Conservation (phyloP, 2,329 filamentous ascomycete genomes). For the Penicillium nordicum region DNA sequence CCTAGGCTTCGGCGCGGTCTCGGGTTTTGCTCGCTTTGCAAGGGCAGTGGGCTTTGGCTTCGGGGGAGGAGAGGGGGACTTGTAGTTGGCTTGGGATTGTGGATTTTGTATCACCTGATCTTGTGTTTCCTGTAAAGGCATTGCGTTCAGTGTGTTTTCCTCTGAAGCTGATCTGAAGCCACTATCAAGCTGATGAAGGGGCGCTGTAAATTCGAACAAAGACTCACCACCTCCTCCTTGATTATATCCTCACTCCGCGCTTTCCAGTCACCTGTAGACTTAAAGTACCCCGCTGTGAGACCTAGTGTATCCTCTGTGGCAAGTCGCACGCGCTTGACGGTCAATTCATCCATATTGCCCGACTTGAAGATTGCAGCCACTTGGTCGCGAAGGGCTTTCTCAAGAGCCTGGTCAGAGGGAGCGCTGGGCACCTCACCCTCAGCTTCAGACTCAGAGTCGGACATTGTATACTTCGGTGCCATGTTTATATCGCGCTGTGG, state of each 20-base stretch:
- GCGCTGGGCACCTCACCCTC: constrained; percentile 11
- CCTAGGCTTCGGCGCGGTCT: constrained; percentile 21
- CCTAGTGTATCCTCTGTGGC: constrained; percentile 52
- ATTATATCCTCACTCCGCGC: constrained; percentile 53
- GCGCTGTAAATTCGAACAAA: neutral
- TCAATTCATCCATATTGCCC: constrained; percentile 51
- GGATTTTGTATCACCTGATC: constrained; percentile 22
- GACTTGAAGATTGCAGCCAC: constrained; percentile 36
- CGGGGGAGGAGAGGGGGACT: constrained; percentile 16
- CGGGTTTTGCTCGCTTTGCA: constrained; percentile 29
- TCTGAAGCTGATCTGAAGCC: neutral
- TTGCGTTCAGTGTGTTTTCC: constrained; percentile 5
- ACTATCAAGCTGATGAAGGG: neutral
- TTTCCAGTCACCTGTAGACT: constrained; percentile 54
- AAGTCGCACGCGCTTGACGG: constrained; percentile 55
- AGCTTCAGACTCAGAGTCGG: constrained; percentile 29
- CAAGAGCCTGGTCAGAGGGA: constrained; percentile 36
- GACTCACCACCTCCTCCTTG: constrained; percentile 50
- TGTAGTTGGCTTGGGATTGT: constrained; percentile 8
- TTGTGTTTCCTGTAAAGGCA: constrained; percentile 30
- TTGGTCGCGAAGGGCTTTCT: constrained; percentile 38
- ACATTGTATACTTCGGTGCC: constrained; percentile 32
- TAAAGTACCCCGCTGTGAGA: constrained; percentile 55
- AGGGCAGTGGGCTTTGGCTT: constrained; percentile 19
- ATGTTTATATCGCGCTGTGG: constrained; percentile 16